A percentile compares a stretch with the other conserved stretches of the same genome.
These are phyloP conservation scores for Vaccinium darrowii DNA, from an alignment of 148 eudicot genomes.

Conservation along the genomic window DNA sequence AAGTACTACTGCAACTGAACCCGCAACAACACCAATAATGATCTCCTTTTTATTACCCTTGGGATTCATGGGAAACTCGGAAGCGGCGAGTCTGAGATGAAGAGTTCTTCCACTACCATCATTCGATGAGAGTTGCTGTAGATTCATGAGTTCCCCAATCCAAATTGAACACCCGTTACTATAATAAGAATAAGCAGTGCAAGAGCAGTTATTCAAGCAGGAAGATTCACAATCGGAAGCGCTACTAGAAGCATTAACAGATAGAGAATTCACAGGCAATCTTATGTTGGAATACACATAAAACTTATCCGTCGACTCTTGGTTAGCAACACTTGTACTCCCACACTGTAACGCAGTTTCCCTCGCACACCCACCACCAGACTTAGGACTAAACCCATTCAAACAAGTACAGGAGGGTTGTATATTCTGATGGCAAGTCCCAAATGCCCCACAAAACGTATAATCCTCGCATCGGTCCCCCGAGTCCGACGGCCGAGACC, in stretches of 20 bases:
- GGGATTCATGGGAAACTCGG: constrained; percentile 28
- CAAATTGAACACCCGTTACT: constrained; percentile 40
- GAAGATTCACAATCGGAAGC: constrained; percentile 35
- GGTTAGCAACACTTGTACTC: constrained; percentile 16
- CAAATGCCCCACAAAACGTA: constrained; percentile 54
- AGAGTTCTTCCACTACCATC: constrained; percentile 40
- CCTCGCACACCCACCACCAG: constrained; percentile 41
- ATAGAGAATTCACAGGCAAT: constrained; percentile 27
- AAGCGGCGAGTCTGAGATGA: constrained; percentile 40
- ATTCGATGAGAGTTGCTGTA: constrained; percentile 36
- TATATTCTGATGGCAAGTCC: constrained; percentile 34
- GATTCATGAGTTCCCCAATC: constrained; percentile 40
- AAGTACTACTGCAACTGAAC: not conserved
- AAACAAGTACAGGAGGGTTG: constrained; percentile 48
- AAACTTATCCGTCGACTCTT: constrained; percentile 29
- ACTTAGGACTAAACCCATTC: constrained; percentile 29
- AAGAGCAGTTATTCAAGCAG: constrained; percentile 50
- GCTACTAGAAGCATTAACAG: constrained; percentile 17
- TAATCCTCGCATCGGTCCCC: not conserved
- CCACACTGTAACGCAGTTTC: constrained; percentile 32
- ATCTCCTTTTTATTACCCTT: too few relatives aligned
- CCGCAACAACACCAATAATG: constrained; percentile 20
- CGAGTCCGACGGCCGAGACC: too few relatives aligned
- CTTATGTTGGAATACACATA: constrained; percentile 10
- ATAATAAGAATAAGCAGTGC: constrained; percentile 50